These are phyloP conservation scores for Diaporthe longicolla DNA, from an alignment of 2,329 filamentous ascomycete genomes.

Conservation along the genomic window DNA sequence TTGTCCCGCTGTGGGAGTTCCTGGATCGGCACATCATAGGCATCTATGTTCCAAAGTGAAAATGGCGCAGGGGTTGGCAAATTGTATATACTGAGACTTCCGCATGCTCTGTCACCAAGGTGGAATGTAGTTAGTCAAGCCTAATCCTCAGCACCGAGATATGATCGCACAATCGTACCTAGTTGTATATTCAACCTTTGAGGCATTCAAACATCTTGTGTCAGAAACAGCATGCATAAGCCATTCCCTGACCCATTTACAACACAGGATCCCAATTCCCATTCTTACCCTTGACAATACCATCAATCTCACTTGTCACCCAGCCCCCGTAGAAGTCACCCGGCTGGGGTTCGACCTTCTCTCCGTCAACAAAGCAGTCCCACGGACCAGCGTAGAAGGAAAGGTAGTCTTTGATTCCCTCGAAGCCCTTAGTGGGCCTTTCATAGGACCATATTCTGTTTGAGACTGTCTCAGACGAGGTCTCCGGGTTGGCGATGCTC, in stretches of 20 bases:
- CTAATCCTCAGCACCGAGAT: background rate
- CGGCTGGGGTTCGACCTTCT: slow-evolving; percentile 70
- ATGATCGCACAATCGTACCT: too few species aligned
- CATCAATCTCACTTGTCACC: slow-evolving; percentile 72
- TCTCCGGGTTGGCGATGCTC: slow-evolving; percentile 58
- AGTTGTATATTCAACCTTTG: background rate
- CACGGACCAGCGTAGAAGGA: slow-evolving; percentile 74
- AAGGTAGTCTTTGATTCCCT: slow-evolving; percentile 67
- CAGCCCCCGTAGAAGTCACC: slow-evolving; percentile 76
- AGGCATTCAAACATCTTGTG: accelerated
- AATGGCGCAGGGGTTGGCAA: too few species aligned
- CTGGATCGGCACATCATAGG: too few species aligned
- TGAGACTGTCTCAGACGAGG: slow-evolving; percentile 54
- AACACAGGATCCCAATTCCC: slow-evolving; percentile 57
- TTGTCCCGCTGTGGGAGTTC: too few species aligned
- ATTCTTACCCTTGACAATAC: slow-evolving; percentile 60
- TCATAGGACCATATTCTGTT: slow-evolving; percentile 73
- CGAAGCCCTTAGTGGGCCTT: slow-evolving; percentile 65
- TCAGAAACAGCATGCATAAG: too few species aligned
- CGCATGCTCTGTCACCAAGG: too few species aligned
- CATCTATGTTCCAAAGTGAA: too few species aligned
- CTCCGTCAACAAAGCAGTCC: slow-evolving; percentile 74
- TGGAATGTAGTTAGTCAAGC: background rate
- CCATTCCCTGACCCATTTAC: slow-evolving; percentile 9
- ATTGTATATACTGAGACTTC: too few species aligned